Evolutionary conservation across 805 yeast genomes (phyloP).

Genomic region (Kuraishia floccosa): DNA sequence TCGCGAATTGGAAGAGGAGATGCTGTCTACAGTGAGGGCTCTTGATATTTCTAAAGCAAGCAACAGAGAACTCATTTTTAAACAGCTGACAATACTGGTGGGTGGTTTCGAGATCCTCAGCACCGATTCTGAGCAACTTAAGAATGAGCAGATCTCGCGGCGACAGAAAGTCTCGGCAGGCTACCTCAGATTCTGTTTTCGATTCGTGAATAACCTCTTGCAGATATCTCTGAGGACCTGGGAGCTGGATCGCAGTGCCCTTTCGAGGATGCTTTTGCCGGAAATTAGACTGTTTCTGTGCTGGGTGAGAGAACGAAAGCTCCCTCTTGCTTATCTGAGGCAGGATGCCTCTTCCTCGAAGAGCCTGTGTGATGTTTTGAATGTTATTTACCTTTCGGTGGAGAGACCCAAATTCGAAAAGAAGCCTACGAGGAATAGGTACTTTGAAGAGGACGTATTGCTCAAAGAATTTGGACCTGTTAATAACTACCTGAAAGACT

Average conservation of each 20-base stretch:
- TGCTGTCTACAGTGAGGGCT: conserved; percentile 13
- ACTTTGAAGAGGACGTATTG: conserved; percentile 54
- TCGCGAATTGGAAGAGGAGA: conserved; percentile 17
- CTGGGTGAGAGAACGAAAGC: conserved; percentile 44
- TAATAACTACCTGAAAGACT: conserved; percentile 44
- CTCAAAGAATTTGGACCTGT: conserved; percentile 50
- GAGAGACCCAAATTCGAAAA: conserved; percentile 5
- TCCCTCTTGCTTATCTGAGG: conserved; percentile 19
- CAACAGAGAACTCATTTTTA: conserved; percentile 20
- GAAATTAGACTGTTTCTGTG: conserved; percentile 37
- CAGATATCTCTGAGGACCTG: conserved; percentile 10
- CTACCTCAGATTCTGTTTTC: conserved; percentile 27
- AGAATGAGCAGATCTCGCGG: conserved; percentile 8
- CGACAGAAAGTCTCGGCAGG: conserved; percentile 12
- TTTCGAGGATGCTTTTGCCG: conserved; percentile 19
- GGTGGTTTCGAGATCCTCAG: conserved; percentile 21
- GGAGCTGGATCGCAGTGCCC: conserved; percentile 9
- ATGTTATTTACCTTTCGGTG: background rate
- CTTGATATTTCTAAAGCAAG: conserved; percentile 20
- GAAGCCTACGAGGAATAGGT: conserved; percentile 37
- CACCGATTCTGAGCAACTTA: conserved; percentile 2
- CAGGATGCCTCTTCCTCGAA: conserved; percentile 1
- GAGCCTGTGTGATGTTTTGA: conserved; percentile 1
- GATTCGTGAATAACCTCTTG: conserved; percentile 23
- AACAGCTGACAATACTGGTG: conserved; percentile 22